Evolutionary conservation across 2,329 filamentous ascomycete species (phyloP).

Genomic region (Mariannaea sp.): DNA sequence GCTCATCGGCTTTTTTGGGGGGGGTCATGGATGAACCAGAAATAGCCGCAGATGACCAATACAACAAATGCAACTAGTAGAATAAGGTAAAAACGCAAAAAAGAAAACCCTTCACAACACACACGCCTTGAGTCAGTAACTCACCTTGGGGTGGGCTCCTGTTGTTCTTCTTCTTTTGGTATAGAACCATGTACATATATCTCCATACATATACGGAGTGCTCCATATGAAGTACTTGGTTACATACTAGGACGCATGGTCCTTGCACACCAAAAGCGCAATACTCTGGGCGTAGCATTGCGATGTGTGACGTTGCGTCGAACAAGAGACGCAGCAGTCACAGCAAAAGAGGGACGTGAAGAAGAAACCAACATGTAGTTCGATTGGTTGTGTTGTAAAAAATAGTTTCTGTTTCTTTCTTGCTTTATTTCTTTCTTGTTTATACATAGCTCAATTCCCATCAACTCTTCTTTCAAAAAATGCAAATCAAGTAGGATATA

Average conservation of each 20-base stretch:
- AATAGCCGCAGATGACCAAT: not conserved
- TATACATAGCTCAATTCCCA: no score
- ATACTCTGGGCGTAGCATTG: constrained; percentile 28
- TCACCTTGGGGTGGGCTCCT: constrained; percentile 16
- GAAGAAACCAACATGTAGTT: constrained; percentile 34
- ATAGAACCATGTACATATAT: constrained; percentile 27
- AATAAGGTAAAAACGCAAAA: no score
- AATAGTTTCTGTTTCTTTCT: not conserved
- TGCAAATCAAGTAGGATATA: not conserved
- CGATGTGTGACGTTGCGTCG: constrained; percentile 10
- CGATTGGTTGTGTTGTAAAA: constrained; percentile 36
- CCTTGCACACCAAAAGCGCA: no score
- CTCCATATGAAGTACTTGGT: not conserved
- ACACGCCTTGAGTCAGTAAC: constrained; percentile 10
- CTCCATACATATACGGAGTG: not conserved
- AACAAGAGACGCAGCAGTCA: constrained; percentile 28
- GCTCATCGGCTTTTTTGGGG: no score
- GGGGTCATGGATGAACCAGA: no score
- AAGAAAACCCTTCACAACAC: no score
- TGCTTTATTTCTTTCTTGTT: not conserved
- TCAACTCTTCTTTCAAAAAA: not conserved
- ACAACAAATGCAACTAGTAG: not conserved
- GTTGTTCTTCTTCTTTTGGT: constrained; percentile 17
- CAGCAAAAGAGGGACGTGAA: no score
- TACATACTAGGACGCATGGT: no score